Evolutionary conservation across 1,139 yeast species (phyloP).

Genomic region (Magnusiomyces starmeri): DNA sequence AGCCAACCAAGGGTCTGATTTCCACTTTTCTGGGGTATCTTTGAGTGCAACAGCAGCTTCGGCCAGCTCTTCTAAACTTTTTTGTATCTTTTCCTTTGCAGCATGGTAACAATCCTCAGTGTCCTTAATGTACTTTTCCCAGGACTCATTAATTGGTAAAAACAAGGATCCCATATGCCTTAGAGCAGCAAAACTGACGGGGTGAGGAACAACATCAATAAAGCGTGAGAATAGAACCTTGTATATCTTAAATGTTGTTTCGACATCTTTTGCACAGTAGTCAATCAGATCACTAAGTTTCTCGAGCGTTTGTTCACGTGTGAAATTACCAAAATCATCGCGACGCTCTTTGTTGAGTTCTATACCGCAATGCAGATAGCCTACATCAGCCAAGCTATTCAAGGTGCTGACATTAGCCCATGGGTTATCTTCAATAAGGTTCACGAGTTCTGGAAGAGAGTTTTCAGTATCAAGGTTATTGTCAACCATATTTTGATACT

Average conservation of each 20-base stretch:
- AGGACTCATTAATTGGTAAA: slow-evolving; percentile 66
- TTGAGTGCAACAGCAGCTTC: slow-evolving; percentile 45
- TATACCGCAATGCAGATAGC: slow-evolving; percentile 68
- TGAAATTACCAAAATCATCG: slow-evolving; percentile 52
- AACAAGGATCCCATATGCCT: slow-evolving; percentile 69
- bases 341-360: slow-evolving; percentile 60
- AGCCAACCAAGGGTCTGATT: slow-evolving; percentile 74
- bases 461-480: slow-evolving; percentile 19
- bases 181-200: slow-evolving; percentile 88
- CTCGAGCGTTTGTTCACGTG: slow-evolving; percentile 47
- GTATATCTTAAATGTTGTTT: slow-evolving; percentile 65
- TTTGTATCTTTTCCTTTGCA: slow-evolving; percentile 50
- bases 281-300: slow-evolving; percentile 55
- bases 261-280: slow-evolving; percentile 85
- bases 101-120: slow-evolving; percentile 64
- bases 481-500: slow-evolving; percentile 20
- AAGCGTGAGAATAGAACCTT: slow-evolving; percentile 64
- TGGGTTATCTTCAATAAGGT: slow-evolving; percentile 39
- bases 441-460: slow-evolving; percentile 9
- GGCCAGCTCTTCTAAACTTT: slow-evolving; percentile 54
- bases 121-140: slow-evolving; percentile 64
- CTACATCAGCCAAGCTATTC: slow-evolving; percentile 77
- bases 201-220: slow-evolving; percentile 71
- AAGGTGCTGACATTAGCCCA: slow-evolving; percentile 75
- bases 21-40: slow-evolving; percentile 30